Evolutionary conservation across 1,284 basidiomycete genomes (phyloP).

Genomic region (Sphagnurus paluster): DNA sequence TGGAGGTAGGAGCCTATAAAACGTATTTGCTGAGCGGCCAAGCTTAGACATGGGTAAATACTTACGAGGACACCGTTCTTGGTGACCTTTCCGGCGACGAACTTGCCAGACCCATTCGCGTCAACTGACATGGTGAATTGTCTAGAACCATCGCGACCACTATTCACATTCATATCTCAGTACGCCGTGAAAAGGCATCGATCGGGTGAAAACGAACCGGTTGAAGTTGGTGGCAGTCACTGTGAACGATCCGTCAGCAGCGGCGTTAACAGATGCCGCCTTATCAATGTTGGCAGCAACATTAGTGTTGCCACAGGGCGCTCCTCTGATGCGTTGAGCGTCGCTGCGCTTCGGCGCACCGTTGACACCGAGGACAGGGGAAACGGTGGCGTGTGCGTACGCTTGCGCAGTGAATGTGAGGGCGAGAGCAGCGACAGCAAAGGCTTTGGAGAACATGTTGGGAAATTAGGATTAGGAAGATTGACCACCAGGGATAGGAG

Average conservation of each 20-base stretch:
- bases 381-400: constrained; percentile 45
- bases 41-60: no score
- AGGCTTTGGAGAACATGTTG: constrained; percentile 11
- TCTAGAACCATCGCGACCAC: constrained; percentile 51
- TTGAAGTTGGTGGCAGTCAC: constrained; percentile 52
- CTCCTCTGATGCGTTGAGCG: constrained; percentile 43
- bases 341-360: constrained; percentile 40
- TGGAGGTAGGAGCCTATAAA: constrained; percentile 29
- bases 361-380: constrained; percentile 47
- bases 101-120: constrained; percentile 38
- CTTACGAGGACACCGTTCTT: constrained; percentile 39
- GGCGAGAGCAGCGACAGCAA: constrained; percentile 1
- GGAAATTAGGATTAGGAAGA: background rate
- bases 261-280: constrained; percentile 42
- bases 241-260: constrained; percentile 42
- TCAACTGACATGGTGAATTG: constrained; percentile 42
- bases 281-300: constrained; percentile 41
- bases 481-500: background rate
- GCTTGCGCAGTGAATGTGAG: constrained; percentile 7
- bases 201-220: constrained; percentile 32
- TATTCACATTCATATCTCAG: constrained; percentile 17
- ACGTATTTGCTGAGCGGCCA: no score
- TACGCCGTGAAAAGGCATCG: background rate
- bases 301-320: constrained; percentile 46
- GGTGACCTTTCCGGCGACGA: constrained; percentile 36